Base-by-base conservation (phyloP, 441 rosid species). In the Brassica balearica region DNA sequence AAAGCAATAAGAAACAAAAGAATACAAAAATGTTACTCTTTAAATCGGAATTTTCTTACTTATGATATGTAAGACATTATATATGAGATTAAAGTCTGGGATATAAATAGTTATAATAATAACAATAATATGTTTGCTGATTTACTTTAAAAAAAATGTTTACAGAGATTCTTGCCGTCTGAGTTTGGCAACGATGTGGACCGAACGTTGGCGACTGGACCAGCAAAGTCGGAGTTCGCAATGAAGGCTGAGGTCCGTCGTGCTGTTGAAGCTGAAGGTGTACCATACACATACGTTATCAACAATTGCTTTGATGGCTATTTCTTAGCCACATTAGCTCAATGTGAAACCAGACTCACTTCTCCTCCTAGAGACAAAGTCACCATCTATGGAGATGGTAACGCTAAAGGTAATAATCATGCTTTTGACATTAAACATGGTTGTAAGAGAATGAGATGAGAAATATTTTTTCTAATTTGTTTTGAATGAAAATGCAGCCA, bases 141-240 rank as follows among this genome's bases (percentile, higher is more conserved):
- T 66, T 36, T 41, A 66, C 69, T 65, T 36, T n/a, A n/a, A n/a
- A 7, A 34, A 23, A 55, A 8, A 9, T 15, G 11, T 10, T 58
- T 58, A 61, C 51, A 88, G 90, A 87, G 90, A 68, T 89, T 87
- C 78, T 82, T 87, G 2, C 90, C 92, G 4, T 87, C 92, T 22
- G 90, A 87, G 80, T 89, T 87, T 65, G 89, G 90, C 12, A 84
- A 68, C n/a, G 89, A 89, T 10, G 87, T 85, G 66, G 92, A 85
- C 68, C 81, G 84, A 41, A 77, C 80, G 43, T 51, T 77, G 43
- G 86, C 89, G 2, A 86, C 81, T 68, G 92, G 87, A 51, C 84
- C 90, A 10, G 90, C 88, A 1, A 81, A 73, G 71, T 51, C 83
- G 0, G 48, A 84, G 36, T 87, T 87, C 0, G 66, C 6, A 4